Evolutionary conservation across 2,329 filamentous ascomycete species (phyloP), one percentile per base, ranked within the genome.

Genomic region (Neofusicoccum cordaticola): DNA sequence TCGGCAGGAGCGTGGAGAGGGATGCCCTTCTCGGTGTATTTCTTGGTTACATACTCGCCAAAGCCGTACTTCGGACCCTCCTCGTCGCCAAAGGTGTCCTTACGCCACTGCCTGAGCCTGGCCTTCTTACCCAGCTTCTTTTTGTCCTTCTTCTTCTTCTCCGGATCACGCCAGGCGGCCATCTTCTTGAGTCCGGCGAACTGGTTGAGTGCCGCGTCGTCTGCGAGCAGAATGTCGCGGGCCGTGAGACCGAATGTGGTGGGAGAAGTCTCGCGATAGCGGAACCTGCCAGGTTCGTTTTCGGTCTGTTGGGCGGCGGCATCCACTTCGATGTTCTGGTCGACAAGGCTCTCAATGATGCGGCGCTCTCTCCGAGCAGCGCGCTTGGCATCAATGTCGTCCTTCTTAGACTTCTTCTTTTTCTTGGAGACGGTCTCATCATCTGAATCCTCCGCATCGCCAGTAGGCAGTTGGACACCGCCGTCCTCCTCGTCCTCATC

Each of bases 111-210:
- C 73, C 93, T 84, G 66, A 99, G 82, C 19, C 94, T 85, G 7
- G 91, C 92, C 81, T 98, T 98, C 86, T 98, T 99, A 68, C 92
- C 90, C 35, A 98, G 84, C 71, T 86, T 85, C 83, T 96, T 97
- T 80, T 88, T 88, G 74, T 99, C 95, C 72, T 89, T 90, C 69
- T 85, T 84, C 84, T 98, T 98, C 85, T 96, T 95, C 71, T 93
- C 91, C 2, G 84, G 82, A 74, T 97, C 93, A 64, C 95, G 86
- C 82, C 95, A 99, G 4, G 91, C 84, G 4, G 94, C 93, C 66
- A 97, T 86, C 81, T 97, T 98, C 85, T 99, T 99, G 72, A 99
- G 82, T 6, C 95, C 94, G 4, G 90, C 94, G 73, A 90, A 99
- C 69, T 93, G 85, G 77, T 99, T 99, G 68, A 99, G 86, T 62